A percentile compares a stretch with the other conserved stretches of the same genome.
Conservation (phyloP, 306 rosid genomes). For the Luffa acutangula region DNA sequence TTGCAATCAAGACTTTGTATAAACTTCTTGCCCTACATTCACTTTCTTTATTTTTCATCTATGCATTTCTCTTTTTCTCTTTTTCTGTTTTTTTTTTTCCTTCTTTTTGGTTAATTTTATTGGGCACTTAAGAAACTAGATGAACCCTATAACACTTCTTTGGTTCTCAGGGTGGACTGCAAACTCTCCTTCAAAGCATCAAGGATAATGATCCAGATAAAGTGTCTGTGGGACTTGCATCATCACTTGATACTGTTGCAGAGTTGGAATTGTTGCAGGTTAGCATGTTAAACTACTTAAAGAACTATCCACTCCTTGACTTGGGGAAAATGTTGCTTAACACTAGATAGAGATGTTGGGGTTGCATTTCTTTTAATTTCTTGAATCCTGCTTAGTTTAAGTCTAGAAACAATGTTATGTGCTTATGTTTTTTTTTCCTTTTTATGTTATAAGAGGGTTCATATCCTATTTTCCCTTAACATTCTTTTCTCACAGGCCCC, state of each 20-base stretch:
- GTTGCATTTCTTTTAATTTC: not conserved
- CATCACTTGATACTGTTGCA: conserved; percentile 73
- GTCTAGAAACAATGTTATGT: not conserved
- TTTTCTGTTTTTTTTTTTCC: not conserved
- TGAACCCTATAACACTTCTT: conserved; percentile 15
- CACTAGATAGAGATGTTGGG: not conserved
- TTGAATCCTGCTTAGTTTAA: not conserved
- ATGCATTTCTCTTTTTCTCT: not conserved
- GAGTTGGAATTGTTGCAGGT: conserved; percentile 86
- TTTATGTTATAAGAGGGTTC: not conserved
- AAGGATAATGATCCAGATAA: conserved; percentile 75
- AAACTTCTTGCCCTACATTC: not conserved
- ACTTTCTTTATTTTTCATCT: not conserved
- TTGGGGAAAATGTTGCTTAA: not conserved
- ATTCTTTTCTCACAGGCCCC: conserved; percentile 48
- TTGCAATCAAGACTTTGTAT: not conserved
- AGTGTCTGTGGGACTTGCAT: conserved; percentile 66
- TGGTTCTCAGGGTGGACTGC: conserved; percentile 62
- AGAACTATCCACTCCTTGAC: not conserved
- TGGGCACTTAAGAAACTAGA: conserved; percentile 17
- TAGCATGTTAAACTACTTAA: conserved; percentile 1
- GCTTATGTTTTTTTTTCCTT: not conserved
- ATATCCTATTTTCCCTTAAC: not conserved
- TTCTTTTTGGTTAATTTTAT: not conserved
- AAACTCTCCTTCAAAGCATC: conserved; percentile 56